Evolutionary conservation across 2,329 filamentous ascomycete genomes (phyloP), one percentile per base, ranked within the genome.

Genomic region (Trichoderma asperellum): DNA sequence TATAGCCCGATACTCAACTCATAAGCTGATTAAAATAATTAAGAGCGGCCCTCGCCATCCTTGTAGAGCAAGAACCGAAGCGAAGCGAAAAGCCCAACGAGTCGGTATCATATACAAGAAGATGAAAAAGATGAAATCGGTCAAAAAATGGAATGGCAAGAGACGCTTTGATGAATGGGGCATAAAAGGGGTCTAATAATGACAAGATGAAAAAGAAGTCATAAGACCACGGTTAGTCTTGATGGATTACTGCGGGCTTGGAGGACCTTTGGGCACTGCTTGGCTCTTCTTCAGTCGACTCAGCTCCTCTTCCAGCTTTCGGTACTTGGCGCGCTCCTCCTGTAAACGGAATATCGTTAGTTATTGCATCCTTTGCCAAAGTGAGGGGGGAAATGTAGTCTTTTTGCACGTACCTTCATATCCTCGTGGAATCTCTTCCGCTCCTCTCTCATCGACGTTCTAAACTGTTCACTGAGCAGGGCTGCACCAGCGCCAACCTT

Each of bases 381-480:
- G 24, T 24, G 24, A 24, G 3, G 24, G 24, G 12, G 1, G 29
- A 11, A 35, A 52, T 5, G 14, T 12, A 10, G 2, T n/a, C 5
- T 16, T 11, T 27, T 27, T 59, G 14, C 21, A 74, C 83, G 74
- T 76, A 86, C 84, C 79, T 79, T 81, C 52, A 87, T 75, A 70
- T 86, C 85, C 72, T 87, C 84, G 71, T 87, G 84, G 79, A 86
- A 87, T 77, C 83, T 86, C 80, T 82, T 86, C 72, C 85, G 81
- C 79, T 87, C 85, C 75, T 86, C 84, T 73, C 85, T 83, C 85
- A 87, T 86, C 27, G 84, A 86, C 8, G 82, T 79, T 59, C 85
- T 77, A 78, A 87, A 87, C 77, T 87, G 85, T 78, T 87, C 85
- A 75, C 85, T 87, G 71, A 87, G 79, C 81, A 86, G 81, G 10